These are phyloP conservation scores for Dactylellina leptospora DNA, from an alignment of 2,329 filamentous ascomycete genomes.

Conservation along the genomic window DNA sequence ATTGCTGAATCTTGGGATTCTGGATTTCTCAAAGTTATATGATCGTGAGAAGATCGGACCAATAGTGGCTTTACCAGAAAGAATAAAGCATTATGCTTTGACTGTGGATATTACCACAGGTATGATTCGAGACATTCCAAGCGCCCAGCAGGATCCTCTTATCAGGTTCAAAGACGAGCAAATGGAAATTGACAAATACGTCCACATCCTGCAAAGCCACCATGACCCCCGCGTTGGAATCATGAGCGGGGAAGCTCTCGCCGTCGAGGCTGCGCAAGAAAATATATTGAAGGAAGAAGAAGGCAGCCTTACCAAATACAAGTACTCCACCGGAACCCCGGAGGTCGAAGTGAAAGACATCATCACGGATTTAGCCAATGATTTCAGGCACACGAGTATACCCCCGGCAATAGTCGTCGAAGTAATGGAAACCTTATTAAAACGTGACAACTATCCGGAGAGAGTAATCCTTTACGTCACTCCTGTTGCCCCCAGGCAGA, in stretches of 20 bases:
- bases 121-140: slow-evolving; percentile 42
- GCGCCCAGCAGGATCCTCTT: slow-evolving; percentile 19
- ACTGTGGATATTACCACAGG: slow-evolving; percentile 50
- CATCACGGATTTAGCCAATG: slow-evolving; percentile 41
- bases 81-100: slow-evolving; percentile 45
- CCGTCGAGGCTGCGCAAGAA: slow-evolving; percentile 40
- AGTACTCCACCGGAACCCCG: background rate
- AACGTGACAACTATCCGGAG: slow-evolving; percentile 56
- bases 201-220: slow-evolving; percentile 21
- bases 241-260: slow-evolving; percentile 40
- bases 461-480: slow-evolving; percentile 54
- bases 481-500: slow-evolving; percentile 9
- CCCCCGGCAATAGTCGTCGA: slow-evolving; percentile 43
- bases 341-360: slow-evolving; percentile 27
- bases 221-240: slow-evolving; percentile 24
- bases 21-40: slow-evolving; percentile 41
- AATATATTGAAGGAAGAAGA: slow-evolving; percentile 35
- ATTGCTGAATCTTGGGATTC: slow-evolving; percentile 46
- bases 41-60: slow-evolving; percentile 29
- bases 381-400: slow-evolving; percentile 43
- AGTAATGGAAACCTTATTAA: slow-evolving; percentile 52
- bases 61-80: slow-evolving; percentile 29
- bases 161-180: slow-evolving; percentile 41
- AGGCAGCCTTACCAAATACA: slow-evolving; percentile 29
- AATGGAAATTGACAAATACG: slow-evolving; percentile 40